Evolutionary conservation across 2,329 filamentous ascomycete species (phyloP), one percentile per base, ranked within the genome.

Genomic region (Aureobasidium sp.): DNA sequence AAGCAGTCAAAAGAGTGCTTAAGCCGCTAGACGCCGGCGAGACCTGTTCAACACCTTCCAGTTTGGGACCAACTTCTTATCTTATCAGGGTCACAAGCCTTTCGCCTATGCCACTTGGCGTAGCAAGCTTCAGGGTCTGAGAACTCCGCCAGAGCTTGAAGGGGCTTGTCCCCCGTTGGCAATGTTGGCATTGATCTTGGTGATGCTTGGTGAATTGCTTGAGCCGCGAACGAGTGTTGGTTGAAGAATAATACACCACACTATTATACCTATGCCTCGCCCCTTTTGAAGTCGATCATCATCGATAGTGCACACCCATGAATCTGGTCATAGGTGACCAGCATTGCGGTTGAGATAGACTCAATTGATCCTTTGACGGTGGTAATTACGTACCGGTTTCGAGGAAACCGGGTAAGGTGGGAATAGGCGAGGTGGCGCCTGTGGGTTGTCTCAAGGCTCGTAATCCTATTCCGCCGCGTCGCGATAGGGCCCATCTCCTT

Each of bases 311-410:
- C 25, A 32, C 15, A 36, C 47, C 29, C 47, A 21, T 21, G 34
- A 3, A 49, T 15, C 3, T 21, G 21, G 21, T 21, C 21, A 21
- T 21, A 21, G 21, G 21, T 37, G 32, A 13, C 48, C 21, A 16
- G 13, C 29, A 9, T 7, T 21, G 13, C 2, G 16, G 8, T 30
- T 29, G 9, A 34, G 53, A 57, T 57, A 45, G 16, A 30, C 53
- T 57, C 30, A 10, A 57, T 44, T 36, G 13, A 57, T 45, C 29
- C 37, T 54, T 25, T 32, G 15, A 21, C 10, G 3, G 37, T 54
- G 53, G 53, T 34, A 57, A 57, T 57, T 57, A 57, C 53, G 53
- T 57, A 45, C 30, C 53, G 29, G 7, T 30, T 57, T 45, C 53
- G 45, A 32, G 29, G 27, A 36, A 11, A n/a, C 15, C 15, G 21